Evolutionary conservation across 345 rosid species (phyloP), one percentile per base, ranked within the genome.

Genomic region (Lumnitzera racemosa): DNA sequence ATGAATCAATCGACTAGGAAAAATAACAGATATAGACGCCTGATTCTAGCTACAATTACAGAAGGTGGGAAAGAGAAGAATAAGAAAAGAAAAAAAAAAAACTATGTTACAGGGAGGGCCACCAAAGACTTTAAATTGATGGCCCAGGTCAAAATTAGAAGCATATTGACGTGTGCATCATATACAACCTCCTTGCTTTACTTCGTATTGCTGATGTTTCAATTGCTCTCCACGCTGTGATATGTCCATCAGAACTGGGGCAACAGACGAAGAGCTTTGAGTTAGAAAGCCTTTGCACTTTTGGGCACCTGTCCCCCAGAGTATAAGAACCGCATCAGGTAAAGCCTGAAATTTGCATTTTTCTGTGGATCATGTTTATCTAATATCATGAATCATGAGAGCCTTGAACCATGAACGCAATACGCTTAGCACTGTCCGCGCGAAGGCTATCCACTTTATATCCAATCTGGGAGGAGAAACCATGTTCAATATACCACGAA

Each of bases 391-490:
- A 81, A 83, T 78, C 80, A 70, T 85, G 96, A 65, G 91, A 75
- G 77, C 84, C 91, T 81, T 86, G 95, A 80, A 84, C 85, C 79
- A 83, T 79, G 84, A 84, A 71, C 54, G 88, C 61, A 70, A 83
- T 83, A 60, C 89, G 92, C 92, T 85, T 89, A 66, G 88, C 91
- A 70, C 87, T 86, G 76, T 91, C 97, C 68, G 86, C 66, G 24
- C 90, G 94, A 67, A 87, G 79, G 69, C 58, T 78, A n/a, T 87
- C 96, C 68, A 94, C 98, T 80, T 87, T 94, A 58, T 74, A 82
- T 74, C 87, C 96, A 71, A 84, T 78, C 99, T 89, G 90, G 69
- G 70, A 49, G 75, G 71, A 80, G 60, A 79, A 65, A 73, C 56
- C 61, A 65, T 54, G 68, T 70, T 65, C 64, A 78, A 57, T 27